phyloP scores from a whole-genome alignment of 2,329 filamentous ascomycete species.

The Fusarium torreyae region DNA sequence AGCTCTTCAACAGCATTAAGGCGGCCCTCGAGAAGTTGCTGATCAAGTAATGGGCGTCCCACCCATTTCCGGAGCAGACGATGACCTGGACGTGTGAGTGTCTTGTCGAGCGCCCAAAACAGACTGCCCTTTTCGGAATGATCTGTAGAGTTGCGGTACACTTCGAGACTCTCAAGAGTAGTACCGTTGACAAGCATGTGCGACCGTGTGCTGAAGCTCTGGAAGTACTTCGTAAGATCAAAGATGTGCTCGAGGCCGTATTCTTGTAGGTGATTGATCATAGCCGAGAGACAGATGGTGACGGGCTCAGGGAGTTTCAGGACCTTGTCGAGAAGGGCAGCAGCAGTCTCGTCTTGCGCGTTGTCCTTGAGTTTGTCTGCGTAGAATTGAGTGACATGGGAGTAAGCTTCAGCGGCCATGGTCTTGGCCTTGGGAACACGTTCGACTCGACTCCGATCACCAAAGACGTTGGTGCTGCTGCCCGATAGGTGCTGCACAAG shows the following conservation, averaged over 20 bases:
- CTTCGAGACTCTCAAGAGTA: slow-evolving; percentile 91
- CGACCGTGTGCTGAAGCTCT: slow-evolving; percentile 92
- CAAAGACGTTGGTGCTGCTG: slow-evolving; percentile 91
- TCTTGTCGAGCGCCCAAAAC: slow-evolving; percentile 96
- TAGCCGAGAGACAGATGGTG: slow-evolving; percentile 92
- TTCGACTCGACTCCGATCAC: slow-evolving; percentile 90
- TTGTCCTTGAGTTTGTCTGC: slow-evolving; percentile 83
- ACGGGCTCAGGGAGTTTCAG: slow-evolving; percentile 87
- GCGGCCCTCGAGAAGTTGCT: slow-evolving; percentile 80
- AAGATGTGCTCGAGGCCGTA: slow-evolving; percentile 97
- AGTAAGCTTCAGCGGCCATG: slow-evolving; percentile 86
- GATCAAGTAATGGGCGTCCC: slow-evolving; percentile 88
- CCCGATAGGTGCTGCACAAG: slow-evolving; percentile 90
- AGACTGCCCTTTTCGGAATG: slow-evolving; percentile 87
- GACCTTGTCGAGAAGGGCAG: slow-evolving; percentile 85
- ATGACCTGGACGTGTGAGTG: slow-evolving; percentile 89
- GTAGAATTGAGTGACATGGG: slow-evolving; percentile 94
- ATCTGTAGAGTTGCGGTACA: slow-evolving; percentile 96
- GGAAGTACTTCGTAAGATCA: slow-evolving; percentile 95
- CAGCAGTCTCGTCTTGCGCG: slow-evolving; percentile 68
- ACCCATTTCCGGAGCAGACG: slow-evolving; percentile 95
- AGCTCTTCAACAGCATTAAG: slow-evolving; percentile 90
- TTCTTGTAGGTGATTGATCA: slow-evolving; percentile 93
- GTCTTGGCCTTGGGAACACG: slow-evolving; percentile 82
- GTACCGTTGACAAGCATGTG: slow-evolving; percentile 98